Evolutionary conservation across 768 basidiomycete genomes (phyloP).

Genomic region (Lentinus brumalis): DNA sequence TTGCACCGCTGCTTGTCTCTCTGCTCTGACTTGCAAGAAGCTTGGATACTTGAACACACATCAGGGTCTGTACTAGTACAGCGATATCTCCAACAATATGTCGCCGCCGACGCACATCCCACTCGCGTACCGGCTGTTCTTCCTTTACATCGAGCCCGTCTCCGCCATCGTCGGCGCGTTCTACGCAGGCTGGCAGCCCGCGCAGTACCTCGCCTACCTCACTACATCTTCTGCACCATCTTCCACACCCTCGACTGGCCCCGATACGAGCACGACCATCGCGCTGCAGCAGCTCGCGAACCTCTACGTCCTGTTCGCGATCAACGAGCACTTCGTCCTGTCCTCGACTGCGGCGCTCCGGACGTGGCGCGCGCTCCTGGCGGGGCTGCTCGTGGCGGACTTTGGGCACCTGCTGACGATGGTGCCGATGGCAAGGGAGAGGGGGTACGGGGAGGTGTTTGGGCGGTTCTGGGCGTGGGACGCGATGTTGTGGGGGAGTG

Average conservation of each 20-base stretch:
- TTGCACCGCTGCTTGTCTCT: too few species aligned
- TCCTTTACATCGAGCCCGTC: slow-evolving; percentile 53
- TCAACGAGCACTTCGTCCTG: slow-evolving; percentile 52
- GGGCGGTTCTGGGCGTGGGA: slow-evolving; percentile 51
- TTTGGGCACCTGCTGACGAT: slow-evolving; percentile 50
- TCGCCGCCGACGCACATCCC: slow-evolving; percentile 8
- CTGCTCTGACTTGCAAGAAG: not conserved
- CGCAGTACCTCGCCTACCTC: slow-evolving; percentile 43
- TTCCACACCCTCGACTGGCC: slow-evolving; percentile 1
- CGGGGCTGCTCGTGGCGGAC: slow-evolving; percentile 49
- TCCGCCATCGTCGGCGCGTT: slow-evolving; percentile 51
- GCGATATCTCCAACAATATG: too few species aligned
- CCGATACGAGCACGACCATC: slow-evolving; percentile 39
- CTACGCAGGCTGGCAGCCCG: slow-evolving; percentile 45
- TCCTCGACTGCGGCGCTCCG: slow-evolving; percentile 42
- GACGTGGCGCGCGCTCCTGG: slow-evolving; percentile 47
- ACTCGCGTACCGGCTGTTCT: slow-evolving; percentile 46
- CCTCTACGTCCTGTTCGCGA: slow-evolving; percentile 52
- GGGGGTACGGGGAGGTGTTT: slow-evolving; percentile 36
- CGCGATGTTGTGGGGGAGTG: slow-evolving; percentile 55
- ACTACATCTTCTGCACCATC: slow-evolving; percentile 12
- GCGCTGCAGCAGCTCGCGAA: slow-evolving; percentile 51
- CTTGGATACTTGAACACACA: too few species aligned
- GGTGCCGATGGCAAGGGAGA: slow-evolving; percentile 41
- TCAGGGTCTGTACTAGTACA: too few species aligned